phyloP scores from a whole-genome alignment of 495 filamentous ascomycete species.

The Pseudevernia furfuracea region DNA sequence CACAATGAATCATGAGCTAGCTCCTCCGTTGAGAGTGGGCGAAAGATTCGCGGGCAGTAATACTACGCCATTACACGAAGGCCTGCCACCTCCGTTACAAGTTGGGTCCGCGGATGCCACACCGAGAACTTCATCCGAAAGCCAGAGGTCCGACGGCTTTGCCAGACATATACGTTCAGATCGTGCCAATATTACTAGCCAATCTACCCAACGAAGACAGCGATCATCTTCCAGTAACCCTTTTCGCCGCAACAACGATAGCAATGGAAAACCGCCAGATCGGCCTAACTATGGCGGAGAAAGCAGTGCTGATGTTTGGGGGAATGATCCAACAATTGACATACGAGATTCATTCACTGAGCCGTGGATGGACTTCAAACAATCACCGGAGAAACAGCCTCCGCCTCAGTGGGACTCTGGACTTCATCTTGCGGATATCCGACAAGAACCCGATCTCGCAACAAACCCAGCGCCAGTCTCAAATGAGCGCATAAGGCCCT shows the following conservation, averaged over 20 bases:
- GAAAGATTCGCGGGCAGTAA: not conserved
- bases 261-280: constrained; percentile 11
- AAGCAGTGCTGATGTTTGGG: constrained; percentile 18
- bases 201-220: not conserved
- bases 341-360: constrained; percentile 11
- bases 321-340: not conserved
- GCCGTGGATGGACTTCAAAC: constrained; percentile 22
- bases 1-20: constrained; percentile 8
- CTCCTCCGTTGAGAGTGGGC: constrained; percentile 3
- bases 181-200: not conserved
- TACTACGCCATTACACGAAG: constrained; percentile 3
- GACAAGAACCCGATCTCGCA: not conserved
- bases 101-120: constrained; percentile 12
- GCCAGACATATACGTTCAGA: not conserved
- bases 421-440: constrained; percentile 1
- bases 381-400: not conserved
- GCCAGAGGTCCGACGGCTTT: constrained; percentile 11
- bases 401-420: not conserved
- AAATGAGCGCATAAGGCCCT: not conserved
- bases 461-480: not conserved
- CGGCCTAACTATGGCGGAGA: constrained; percentile 9
- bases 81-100: constrained; percentile 9
- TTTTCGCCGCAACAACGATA: constrained; percentile 4
- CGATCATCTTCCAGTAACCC: constrained; percentile 17
- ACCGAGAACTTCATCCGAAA: constrained; percentile 24